Evolutionary conservation across 2,329 filamentous ascomycete species (phyloP), one percentile per base, ranked within the genome.

Genomic region (Aspergillus alliaceus): DNA sequence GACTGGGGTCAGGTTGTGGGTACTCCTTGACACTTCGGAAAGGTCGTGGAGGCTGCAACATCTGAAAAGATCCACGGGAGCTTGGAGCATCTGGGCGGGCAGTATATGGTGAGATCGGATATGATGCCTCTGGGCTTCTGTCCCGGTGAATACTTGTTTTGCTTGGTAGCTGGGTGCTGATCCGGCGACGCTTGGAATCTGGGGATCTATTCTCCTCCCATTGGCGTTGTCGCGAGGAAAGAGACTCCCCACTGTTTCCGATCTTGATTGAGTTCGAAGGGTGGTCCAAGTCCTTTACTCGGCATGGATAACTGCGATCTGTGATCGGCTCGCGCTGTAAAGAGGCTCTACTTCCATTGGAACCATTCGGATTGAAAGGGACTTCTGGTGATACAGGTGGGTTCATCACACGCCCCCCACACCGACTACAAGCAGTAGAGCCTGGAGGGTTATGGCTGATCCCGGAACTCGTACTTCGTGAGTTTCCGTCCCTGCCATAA

Each of bases 141-240:
- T 76, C 75, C 51, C 72, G 66, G 62, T 76, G 68, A 60, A 77
- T 66, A 62, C 75, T 72, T 59, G 74, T 65, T 62, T 77, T 69
- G 64, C 75, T 61, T 6, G 59, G 63, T 57, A 73, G 70, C 53
- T 72, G 72, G 42, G 77, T 78, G 60, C 83, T 84, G 66, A 83
- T 83, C 35, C 87, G 83, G 22, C 88, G 84, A 56, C 87, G 82
- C 68, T 90, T 90, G 27, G 76, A 72, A 53, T 89, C 86, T 9
- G 81, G 79, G 3, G 81, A 80, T 51, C 79, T 64, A 57, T 57
- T 62, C 55, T 75, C 66, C 54, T 74, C 71, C 53, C 65, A 69
- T 37, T 69, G 63, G 27, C 67, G 64, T 20, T 61, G 64, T 14
- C 66, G 69, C 37, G 64, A 53, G 22, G 62, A 48, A 37, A 63